A percentile compares a stretch with the other conserved stretches of the same genome.
phyloP scores from a whole-genome alignment of 345 rosid species.

The Durio zibethinus region DNA sequence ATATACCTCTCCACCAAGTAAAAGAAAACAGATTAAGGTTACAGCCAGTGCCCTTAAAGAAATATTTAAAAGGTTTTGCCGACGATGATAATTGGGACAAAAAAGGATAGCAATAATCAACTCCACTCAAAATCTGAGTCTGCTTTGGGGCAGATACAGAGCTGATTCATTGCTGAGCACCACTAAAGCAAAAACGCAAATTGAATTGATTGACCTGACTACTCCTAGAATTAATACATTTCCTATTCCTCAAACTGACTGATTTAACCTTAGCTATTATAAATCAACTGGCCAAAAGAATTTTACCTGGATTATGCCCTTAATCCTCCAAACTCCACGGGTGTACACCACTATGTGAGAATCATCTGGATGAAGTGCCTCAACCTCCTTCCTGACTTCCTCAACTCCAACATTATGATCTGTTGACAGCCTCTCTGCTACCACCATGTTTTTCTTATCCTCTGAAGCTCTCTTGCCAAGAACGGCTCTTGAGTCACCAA shows the following conservation, averaged over 20 bases:
- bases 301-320: conserved; percentile 94
- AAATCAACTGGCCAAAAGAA: neutral
- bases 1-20: conserved; percentile 11
- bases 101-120: neutral
- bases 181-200: neutral
- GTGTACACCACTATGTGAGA: conserved; percentile 72
- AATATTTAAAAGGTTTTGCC: neutral
- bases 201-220: neutral
- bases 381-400: conserved; percentile 92
- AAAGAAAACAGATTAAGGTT: neutral
- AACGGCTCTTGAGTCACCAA: conserved; percentile 94
- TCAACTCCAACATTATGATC: conserved; percentile 94
- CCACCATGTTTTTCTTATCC: conserved; percentile 38
- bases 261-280: neutral
- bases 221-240: neutral
- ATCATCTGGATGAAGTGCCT: conserved; percentile 96
- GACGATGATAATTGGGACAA: neutral
- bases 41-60: neutral
- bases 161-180: neutral
- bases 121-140: neutral
- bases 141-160: conserved; percentile 5
- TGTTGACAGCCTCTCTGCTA: conserved; percentile 83
- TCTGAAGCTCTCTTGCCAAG: conserved; percentile 60
- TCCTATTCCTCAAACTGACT: neutral
- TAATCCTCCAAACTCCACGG: conserved; percentile 96